These are phyloP conservation scores for Dalbergia oliveri DNA, from an alignment of 306 rosid species.

Conservation along the genomic window DNA sequence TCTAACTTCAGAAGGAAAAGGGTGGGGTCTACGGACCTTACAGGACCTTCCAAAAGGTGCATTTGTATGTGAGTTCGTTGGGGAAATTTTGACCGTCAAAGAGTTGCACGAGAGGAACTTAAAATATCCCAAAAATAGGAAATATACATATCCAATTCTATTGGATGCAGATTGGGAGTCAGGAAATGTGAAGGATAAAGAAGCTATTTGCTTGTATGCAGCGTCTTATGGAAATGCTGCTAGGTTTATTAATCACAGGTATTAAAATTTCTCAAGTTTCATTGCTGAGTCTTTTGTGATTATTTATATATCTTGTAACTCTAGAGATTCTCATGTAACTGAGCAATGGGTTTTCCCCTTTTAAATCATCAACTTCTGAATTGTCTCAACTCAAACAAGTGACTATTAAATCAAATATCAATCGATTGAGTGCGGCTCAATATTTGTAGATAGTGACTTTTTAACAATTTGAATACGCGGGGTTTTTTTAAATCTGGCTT, in stretches of 20 bases:
- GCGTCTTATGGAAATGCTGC: slow-evolving; percentile 87
- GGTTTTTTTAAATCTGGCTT: neutral
- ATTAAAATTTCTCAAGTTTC: slow-evolving; percentile 43
- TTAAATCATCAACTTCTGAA: slow-evolving; percentile 1
- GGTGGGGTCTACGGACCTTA: slow-evolving; percentile 94
- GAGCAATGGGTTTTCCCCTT: neutral
- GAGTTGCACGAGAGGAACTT: slow-evolving; percentile 73
- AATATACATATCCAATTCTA: slow-evolving; percentile 55
- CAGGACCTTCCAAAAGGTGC: slow-evolving; percentile 91
- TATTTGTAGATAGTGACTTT: too few relatives aligned
- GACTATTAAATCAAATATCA: slow-evolving; percentile 29
- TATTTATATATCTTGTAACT: neutral
- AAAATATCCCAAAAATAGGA: slow-evolving; percentile 60
- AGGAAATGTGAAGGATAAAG: slow-evolving; percentile 59
- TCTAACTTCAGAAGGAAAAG: slow-evolving; percentile 82
- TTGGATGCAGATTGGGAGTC: slow-evolving; percentile 86
- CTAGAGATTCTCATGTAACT: neutral
- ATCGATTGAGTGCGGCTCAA: neutral
- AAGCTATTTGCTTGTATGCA: slow-evolving; percentile 90
- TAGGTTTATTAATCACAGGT: slow-evolving; percentile 96
- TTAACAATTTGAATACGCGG: neutral
- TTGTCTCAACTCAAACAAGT: slow-evolving; percentile 24
- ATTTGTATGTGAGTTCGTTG: slow-evolving; percentile 89
- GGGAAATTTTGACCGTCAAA: slow-evolving; percentile 76
- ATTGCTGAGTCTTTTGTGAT: slow-evolving; percentile 12